Evolutionary conservation across 305 asterid genomes (phyloP).

Genomic region (Fraxinus nigra): DNA sequence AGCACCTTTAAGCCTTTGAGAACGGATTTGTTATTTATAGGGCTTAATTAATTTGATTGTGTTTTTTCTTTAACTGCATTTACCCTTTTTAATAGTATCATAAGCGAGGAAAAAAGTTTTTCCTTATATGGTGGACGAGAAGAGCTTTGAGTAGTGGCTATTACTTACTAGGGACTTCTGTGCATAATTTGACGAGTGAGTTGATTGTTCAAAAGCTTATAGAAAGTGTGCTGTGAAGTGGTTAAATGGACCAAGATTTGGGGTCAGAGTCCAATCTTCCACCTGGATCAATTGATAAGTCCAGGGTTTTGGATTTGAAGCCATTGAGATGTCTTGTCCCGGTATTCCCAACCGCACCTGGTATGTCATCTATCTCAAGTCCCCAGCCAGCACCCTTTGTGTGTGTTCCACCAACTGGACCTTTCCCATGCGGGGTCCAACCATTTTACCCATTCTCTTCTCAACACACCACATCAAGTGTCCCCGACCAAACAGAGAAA

Average conservation of each 20-base stretch:
- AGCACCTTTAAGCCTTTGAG: constrained; percentile 11
- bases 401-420: constrained; percentile 83
- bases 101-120: background rate
- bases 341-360: constrained; percentile 61
- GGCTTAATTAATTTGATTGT: constrained; percentile 18
- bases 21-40: constrained; percentile 4
- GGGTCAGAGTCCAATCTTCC: constrained; percentile 42
- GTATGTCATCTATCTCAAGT: constrained; percentile 40
- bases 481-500: constrained; percentile 29
- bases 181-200: constrained; percentile 1
- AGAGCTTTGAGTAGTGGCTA: background rate
- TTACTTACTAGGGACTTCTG: background rate
- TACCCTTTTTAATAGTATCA: background rate
- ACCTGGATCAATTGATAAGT: constrained; percentile 53
- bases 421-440: constrained; percentile 74
- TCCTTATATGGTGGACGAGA: background rate
- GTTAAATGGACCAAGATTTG: constrained; percentile 62
- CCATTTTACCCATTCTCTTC: constrained; percentile 77
- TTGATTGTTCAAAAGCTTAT: background rate
- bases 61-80: background rate
- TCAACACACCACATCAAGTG: constrained; percentile 32
- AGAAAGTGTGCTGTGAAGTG: constrained; percentile 16
- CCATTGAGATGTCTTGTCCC: constrained; percentile 80
- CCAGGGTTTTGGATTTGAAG: constrained; percentile 63
- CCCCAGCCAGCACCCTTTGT: constrained; percentile 75